These are phyloP conservation scores for Pilasporangium apinafurcum DNA, from an alignment of 352 stramenopile genomes.

Conservation along the genomic window DNA sequence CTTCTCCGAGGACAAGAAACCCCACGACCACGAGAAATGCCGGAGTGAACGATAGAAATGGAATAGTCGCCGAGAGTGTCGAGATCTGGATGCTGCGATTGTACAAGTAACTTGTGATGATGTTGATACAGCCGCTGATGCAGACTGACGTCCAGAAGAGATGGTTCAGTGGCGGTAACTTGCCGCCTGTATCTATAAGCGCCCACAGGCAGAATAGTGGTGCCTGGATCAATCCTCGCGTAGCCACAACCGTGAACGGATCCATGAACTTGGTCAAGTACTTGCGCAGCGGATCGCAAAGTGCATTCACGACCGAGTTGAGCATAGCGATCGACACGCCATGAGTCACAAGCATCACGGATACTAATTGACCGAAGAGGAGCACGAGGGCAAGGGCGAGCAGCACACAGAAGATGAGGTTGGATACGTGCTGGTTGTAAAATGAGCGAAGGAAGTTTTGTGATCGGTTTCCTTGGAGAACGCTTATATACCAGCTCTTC, in stretches of 20 bases:
- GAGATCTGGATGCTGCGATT: constrained; percentile 83
- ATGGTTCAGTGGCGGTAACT: constrained; percentile 54
- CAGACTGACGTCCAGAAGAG: constrained; percentile 77
- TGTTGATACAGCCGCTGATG: constrained; percentile 73
- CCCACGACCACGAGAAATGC: constrained; percentile 71
- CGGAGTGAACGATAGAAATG: constrained; percentile 75
- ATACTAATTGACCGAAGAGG: no score
- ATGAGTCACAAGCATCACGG: constrained; percentile 50
- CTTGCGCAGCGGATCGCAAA: constrained; percentile 80
- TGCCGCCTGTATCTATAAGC: constrained; percentile 40
- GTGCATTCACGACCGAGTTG: constrained; percentile 74
- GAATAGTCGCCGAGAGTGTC: constrained; percentile 66
- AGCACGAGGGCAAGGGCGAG: no score
- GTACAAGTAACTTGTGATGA: constrained; percentile 80
- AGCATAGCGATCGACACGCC: constrained; percentile 71
- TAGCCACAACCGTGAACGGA: constrained; percentile 68
- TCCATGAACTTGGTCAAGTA: constrained; percentile 82
- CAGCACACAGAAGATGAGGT: no score
- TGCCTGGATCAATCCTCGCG: constrained; percentile 62
- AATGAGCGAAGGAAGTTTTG: no score
- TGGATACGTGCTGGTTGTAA: no score
- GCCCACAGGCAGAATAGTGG: constrained; percentile 69
- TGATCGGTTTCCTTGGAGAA: no score
- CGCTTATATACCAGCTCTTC: no score
- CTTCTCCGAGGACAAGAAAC: constrained; percentile 69